Evolutionary conservation across 306 rosid species (phyloP).

Genomic region (Quercus wislizeni): DNA sequence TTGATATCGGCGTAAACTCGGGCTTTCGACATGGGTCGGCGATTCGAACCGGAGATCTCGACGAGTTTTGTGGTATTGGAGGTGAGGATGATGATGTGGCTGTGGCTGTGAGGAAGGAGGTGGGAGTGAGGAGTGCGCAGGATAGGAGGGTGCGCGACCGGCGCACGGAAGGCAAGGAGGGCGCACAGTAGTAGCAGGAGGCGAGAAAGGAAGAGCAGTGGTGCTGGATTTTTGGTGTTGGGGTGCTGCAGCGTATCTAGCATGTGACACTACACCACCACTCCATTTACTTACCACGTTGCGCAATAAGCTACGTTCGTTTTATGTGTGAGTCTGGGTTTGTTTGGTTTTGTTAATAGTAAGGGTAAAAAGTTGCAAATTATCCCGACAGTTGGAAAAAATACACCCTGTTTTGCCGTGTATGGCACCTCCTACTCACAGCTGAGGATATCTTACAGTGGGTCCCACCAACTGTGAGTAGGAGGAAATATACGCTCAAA

Average conservation of each 20-base stretch:
- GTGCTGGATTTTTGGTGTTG: conserved; percentile 12
- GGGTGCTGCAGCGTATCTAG: conserved; percentile 29
- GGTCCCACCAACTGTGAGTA: no score
- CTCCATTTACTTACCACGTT: conserved; percentile 16
- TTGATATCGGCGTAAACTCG: conserved; percentile 82
- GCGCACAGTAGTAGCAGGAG: conserved; percentile 56
- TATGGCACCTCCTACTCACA: no score
- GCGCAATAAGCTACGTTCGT: no score
- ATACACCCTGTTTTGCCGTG: fast-evolving
- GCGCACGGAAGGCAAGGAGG: conserved; percentile 44
- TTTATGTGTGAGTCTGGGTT: no score
- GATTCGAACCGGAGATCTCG: conserved; percentile 28
- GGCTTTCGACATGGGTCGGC: conserved; percentile 66
- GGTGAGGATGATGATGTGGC: conserved; percentile 15
- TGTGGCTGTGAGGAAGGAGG: background rate
- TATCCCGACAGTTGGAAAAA: no score
- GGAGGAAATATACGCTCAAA: fast-evolving
- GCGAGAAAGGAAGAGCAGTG: conserved; percentile 23
- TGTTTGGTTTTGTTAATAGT: no score
- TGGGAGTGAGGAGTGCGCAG: conserved; percentile 36
- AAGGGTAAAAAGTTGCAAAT: no score
- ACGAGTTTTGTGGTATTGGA: conserved; percentile 1
- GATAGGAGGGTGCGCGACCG: conserved; percentile 55
- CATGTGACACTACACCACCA: conserved; percentile 25
- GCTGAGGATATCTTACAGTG: fast-evolving